A percentile compares a stretch with the other conserved stretches of the same genome.
Conservation (phyloP, 2,329 filamentous ascomycete genomes). For the Monilinia laxa region DNA sequence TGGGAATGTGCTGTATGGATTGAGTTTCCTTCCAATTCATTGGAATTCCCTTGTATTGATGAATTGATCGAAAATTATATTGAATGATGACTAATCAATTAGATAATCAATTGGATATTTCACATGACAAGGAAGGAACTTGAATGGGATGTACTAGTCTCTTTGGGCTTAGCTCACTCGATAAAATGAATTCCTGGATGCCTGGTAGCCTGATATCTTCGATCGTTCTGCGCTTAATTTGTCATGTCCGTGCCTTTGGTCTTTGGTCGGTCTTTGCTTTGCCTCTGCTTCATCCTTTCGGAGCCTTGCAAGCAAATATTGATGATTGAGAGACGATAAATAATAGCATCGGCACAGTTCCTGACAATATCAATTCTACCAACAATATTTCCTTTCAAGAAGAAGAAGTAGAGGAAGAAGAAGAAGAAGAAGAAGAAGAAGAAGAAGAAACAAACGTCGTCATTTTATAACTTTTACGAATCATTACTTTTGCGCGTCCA, state of each 20-base stretch:
- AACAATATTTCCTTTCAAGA: neutral
- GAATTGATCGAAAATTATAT: neutral
- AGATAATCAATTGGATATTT: neutral
- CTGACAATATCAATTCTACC: neutral
- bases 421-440: too few species aligned
- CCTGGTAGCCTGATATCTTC: neutral
- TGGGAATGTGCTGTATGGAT: neutral
- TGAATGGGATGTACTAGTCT: neutral
- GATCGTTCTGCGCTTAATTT: slow-evolving; percentile 7
- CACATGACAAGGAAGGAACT: neutral
- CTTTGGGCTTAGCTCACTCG: neutral
- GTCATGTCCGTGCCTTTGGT: slow-evolving; percentile 7
- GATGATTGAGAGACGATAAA: slow-evolving; percentile 2
- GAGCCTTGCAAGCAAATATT: slow-evolving; percentile 10
- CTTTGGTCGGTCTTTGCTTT: slow-evolving; percentile 5
- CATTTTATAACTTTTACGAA: neutral
- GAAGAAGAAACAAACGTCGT: neutral
- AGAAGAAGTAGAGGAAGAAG: too few species aligned
- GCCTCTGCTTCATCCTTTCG: slow-evolving; percentile 9
- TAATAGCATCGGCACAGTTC: slow-evolving; percentile 10
- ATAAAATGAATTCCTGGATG: neutral
- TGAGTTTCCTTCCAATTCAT: neutral
- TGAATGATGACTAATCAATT: slow-evolving; percentile 3
- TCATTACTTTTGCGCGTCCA: slow-evolving; percentile 1
- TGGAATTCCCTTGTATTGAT: too few species aligned